phyloP scores from a whole-genome alignment of 2,329 filamentous ascomycete species.

The Aspergillus cejpii region DNA sequence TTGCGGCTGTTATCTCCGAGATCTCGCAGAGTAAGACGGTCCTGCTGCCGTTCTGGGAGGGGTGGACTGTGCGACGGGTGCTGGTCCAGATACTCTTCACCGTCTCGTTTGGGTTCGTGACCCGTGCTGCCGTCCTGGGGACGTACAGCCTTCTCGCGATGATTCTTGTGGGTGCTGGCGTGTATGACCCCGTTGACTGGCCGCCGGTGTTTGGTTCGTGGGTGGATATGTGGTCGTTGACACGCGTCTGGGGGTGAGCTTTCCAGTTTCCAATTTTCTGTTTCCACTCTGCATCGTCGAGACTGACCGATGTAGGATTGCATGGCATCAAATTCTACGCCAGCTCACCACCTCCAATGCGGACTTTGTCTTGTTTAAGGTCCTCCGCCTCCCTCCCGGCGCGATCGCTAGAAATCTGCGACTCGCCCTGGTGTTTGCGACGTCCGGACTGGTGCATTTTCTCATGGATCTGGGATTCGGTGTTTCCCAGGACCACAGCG shows the following conservation, averaged over 20 bases:
- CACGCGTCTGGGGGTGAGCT: slow-evolving; percentile 17
- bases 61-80: background rate
- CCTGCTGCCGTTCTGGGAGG: slow-evolving; percentile 3
- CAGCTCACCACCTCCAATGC: slow-evolving; percentile 10
- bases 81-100: slow-evolving; percentile 8
- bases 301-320: slow-evolving; percentile 5
- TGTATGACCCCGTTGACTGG: slow-evolving; percentile 13
- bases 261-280: background rate
- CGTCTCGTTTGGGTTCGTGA: slow-evolving; percentile 14
- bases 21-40: slow-evolving; percentile 4
- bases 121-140: slow-evolving; percentile 9
- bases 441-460: slow-evolving; percentile 15
- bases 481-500: slow-evolving; percentile 7
- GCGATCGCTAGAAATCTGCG: slow-evolving; percentile 6
- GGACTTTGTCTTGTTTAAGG: slow-evolving; percentile 7
- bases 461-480: slow-evolving; percentile 18
- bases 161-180: slow-evolving; percentile 3
- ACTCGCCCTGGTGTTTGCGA: slow-evolving; percentile 11
- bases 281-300: background rate
- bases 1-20: background rate
- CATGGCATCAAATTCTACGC: slow-evolving; percentile 20
- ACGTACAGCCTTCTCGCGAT: slow-evolving; percentile 9
- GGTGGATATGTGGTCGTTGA: slow-evolving; percentile 9
- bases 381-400: slow-evolving; percentile 4
- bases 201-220: slow-evolving; percentile 13